phyloP scores from a whole-genome alignment of 2,329 filamentous ascomycete genomes.

The Aspergillus sp. region DNA sequence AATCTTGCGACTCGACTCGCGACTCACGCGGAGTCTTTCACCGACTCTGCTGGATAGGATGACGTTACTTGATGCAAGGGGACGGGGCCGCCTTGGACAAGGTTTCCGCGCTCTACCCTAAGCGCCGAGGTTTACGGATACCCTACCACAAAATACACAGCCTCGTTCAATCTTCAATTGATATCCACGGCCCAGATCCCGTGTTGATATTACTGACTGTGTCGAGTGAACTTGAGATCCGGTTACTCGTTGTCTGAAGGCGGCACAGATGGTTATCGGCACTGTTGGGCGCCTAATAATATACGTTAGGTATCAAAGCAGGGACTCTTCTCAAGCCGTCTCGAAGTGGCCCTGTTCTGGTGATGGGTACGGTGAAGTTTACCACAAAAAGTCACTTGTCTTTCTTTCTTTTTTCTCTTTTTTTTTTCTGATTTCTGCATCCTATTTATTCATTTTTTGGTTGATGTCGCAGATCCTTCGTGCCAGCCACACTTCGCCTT shows the following conservation, averaged over 20 bases:
- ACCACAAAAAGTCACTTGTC: neutral
- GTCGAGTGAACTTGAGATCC: neutral
- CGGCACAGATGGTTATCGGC: neutral
- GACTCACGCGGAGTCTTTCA: neutral
- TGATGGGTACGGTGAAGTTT: neutral
- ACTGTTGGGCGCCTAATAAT: neutral
- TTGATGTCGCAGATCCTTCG: slow-evolving; percentile 20
- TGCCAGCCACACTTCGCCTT: slow-evolving; percentile 17
- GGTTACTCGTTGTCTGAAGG: slow-evolving; percentile 1
- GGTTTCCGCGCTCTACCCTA: neutral
- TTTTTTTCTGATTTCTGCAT: neutral
- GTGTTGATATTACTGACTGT: neutral
- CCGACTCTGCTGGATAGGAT: slow-evolving; percentile 1
- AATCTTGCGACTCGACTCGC: neutral
- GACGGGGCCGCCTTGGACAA: neutral
- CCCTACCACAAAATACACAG: neutral
- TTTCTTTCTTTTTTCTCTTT: neutral
- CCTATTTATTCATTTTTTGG: slow-evolving; percentile 3
- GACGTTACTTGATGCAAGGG: slow-evolving; percentile 1
- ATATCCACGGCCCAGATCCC: neutral
- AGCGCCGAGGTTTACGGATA: neutral
- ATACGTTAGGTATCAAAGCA: slow-evolving; percentile 5
- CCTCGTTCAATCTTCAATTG: slow-evolving; percentile 2
- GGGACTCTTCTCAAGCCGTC: neutral
- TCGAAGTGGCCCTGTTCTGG: neutral